A percentile compares a stretch with the other conserved stretches of the same genome.
phyloP scores from a whole-genome alignment of 805 yeast species.

The Starmerella khaoyaiensis region DNA sequence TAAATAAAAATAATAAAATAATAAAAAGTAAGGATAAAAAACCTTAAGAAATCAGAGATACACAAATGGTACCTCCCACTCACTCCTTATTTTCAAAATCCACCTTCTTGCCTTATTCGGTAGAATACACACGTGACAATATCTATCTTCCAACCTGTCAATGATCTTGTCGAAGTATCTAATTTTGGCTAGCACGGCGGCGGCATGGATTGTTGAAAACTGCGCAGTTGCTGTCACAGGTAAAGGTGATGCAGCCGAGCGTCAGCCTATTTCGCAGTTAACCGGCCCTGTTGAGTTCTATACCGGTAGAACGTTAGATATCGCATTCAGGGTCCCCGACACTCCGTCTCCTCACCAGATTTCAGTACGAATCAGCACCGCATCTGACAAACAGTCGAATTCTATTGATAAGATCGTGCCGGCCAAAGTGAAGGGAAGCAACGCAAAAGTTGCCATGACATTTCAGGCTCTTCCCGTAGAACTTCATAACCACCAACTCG shows the following conservation, averaged over 20 bases:
- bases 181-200: conserved; percentile 7
- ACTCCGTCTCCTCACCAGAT: conserved; percentile 19
- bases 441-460: conserved; percentile 26
- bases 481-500: conserved; percentile 21
- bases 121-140: no score
- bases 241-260: conserved; percentile 17
- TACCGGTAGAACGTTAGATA: conserved; percentile 16
- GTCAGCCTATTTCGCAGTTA: conserved; percentile 10
- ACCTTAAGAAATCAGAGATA: no score
- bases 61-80: no score
- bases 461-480: conserved; percentile 25
- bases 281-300: conserved; percentile 14
- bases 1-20: background rate
- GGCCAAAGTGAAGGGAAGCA: conserved; percentile 26
- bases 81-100: no score
- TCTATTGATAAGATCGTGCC: conserved; percentile 14
- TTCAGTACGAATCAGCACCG: conserved; percentile 11
- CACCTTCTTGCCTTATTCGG: background rate
- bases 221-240: conserved; percentile 20
- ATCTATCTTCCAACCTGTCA: conserved; percentile 1
- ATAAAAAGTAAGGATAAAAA: no score
- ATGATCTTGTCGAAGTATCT: conserved; percentile 7
- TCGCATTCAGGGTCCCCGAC: conserved; percentile 18
- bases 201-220: conserved; percentile 22
- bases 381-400: conserved; percentile 1